Conservation (phyloP, 306 rosid species). For the Clitoria ternatea region DNA sequence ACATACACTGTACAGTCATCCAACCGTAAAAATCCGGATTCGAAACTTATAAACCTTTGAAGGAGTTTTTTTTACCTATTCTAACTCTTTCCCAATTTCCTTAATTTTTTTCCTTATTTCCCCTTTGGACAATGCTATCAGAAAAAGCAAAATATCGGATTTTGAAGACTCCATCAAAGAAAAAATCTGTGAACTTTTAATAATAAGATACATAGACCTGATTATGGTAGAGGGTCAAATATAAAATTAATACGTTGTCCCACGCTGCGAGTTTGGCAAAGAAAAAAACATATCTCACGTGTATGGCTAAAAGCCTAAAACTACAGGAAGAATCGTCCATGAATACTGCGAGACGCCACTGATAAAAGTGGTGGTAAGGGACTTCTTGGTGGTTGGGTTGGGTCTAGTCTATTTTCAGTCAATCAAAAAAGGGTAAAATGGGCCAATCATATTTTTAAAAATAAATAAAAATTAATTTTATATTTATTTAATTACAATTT, state of each 20-base stretch:
- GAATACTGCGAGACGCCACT: not conserved
- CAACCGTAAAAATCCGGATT: not conserved
- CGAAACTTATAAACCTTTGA: not conserved
- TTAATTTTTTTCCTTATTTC: not conserved
- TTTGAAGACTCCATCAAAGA: not conserved
- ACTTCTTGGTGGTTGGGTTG: no score
- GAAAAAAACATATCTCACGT: conserved; percentile 19
- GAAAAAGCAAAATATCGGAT: conserved; percentile 15
- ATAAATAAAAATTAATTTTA: no score
- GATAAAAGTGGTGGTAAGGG: no score
- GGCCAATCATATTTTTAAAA: no score
- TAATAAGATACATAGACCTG: not conserved
- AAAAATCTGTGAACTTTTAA: conserved; percentile 18
- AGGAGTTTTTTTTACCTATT: conserved; percentile 8
- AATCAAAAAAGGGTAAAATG: no score
- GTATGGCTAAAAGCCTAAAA: conserved; percentile 1
- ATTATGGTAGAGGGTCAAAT: not conserved
- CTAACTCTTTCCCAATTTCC: not conserved
- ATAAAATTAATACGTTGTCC: not conserved
- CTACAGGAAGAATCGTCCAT: not conserved
- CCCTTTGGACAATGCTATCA: not conserved
- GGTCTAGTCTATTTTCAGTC: no score
- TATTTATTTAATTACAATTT: no score
- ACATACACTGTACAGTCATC: no score
- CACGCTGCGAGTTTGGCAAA: not conserved